These are phyloP conservation scores for Salinomyces thailandicus DNA, from an alignment of 2,329 filamentous ascomycete species.

Conservation along the genomic window DNA sequence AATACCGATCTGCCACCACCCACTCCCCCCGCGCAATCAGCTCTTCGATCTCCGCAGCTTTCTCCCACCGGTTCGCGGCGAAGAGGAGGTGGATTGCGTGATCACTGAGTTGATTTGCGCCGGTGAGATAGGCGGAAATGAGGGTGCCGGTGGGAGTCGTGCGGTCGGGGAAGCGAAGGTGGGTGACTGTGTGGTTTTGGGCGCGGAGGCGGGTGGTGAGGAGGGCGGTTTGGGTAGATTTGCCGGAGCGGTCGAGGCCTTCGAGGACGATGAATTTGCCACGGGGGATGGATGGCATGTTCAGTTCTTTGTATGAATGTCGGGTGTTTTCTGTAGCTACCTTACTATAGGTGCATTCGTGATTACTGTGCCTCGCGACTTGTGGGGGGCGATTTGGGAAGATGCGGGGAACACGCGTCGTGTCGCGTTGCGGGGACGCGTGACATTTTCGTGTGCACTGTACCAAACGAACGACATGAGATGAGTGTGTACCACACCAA, in stretches of 20 bases:
- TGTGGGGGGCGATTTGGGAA: too few relatives aligned
- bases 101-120: conserved; percentile 64
- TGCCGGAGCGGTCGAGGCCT: conserved; percentile 80
- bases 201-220: conserved; percentile 47
- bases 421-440: too few relatives aligned
- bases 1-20: conserved; percentile 84
- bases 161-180: conserved; percentile 64
- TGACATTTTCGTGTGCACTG: too few relatives aligned
- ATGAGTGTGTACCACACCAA: too few relatives aligned
- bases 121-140: conserved; percentile 74
- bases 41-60: conserved; percentile 32
- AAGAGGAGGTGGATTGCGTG: conserved; percentile 86
- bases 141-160: conserved; percentile 75
- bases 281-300: too few relatives aligned
- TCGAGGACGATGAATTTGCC: conserved; percentile 77
- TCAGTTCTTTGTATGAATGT: too few relatives aligned
- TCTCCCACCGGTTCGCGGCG: conserved; percentile 83
- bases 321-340: too few relatives aligned
- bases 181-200: conserved; percentile 43
- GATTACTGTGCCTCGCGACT: too few relatives aligned
- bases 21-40: conserved; percentile 56
- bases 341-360: too few relatives aligned
- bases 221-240: conserved; percentile 76
- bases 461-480: conserved; percentile 5
- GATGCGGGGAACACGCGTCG: too few relatives aligned